A percentile compares a stretch with the other conserved stretches of the same genome.
These are phyloP conservation scores for Astragalus glycyphyllos DNA, from an alignment of 306 rosid species.

Conservation along the genomic window DNA sequence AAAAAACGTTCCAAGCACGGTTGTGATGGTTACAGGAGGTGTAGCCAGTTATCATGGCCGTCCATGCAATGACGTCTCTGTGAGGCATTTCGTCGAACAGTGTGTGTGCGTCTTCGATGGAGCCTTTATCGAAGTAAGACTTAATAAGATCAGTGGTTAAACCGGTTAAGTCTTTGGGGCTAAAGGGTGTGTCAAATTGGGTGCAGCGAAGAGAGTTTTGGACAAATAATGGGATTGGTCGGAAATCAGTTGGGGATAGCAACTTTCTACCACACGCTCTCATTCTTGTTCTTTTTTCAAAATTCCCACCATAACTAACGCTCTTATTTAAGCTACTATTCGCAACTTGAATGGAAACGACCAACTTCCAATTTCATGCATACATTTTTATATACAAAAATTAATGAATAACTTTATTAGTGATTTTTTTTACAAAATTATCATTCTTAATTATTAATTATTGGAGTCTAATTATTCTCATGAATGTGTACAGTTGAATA, in stretches of 20 bases:
- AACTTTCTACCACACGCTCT: slow-evolving; percentile 42
- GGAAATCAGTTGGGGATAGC: slow-evolving; percentile 42
- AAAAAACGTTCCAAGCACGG: slow-evolving; percentile 61
- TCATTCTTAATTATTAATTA: no score
- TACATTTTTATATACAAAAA: no score
- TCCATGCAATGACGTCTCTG: slow-evolving; percentile 72
- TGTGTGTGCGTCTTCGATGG: slow-evolving; percentile 54
- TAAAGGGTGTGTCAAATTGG: slow-evolving; percentile 46
- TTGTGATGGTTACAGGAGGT: slow-evolving; percentile 53
- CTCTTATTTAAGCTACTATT: background rate
- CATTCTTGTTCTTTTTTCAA: slow-evolving; percentile 34
- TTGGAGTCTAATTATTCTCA: no score
- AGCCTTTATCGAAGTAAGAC: slow-evolving; percentile 51
- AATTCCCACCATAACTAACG: background rate
- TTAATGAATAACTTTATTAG: no score
- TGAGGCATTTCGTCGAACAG: slow-evolving; percentile 78
- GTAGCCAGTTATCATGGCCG: slow-evolving; percentile 73
- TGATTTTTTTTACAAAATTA: no score
- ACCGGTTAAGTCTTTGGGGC: slow-evolving; percentile 43
- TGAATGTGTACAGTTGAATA: no score
- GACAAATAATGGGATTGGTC: slow-evolving; percentile 49
- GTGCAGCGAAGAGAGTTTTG: slow-evolving; percentile 52
- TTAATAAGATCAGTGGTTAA: slow-evolving; percentile 63
- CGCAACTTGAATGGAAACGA: background rate
- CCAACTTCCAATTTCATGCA: background rate